phyloP scores from a whole-genome alignment of 768 basidiomycete species.

The Sporobolomyces roseus region DNA sequence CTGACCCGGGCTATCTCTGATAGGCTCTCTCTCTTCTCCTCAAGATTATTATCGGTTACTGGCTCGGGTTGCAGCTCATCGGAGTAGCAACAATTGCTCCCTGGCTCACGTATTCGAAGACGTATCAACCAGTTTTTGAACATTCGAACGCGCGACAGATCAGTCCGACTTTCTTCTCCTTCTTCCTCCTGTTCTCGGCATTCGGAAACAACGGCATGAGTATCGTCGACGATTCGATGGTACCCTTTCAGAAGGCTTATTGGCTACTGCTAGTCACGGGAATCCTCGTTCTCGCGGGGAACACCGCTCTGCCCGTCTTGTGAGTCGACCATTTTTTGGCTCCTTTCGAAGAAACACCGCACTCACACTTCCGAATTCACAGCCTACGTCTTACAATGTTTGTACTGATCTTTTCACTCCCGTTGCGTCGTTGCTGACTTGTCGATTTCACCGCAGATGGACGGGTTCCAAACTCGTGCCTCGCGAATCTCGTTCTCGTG shows the following conservation, averaged over 20 bases:
- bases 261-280: constrained; percentile 59
- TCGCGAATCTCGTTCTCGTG: constrained; percentile 59
- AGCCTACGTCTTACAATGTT: constrained; percentile 81
- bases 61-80: constrained; percentile 65
- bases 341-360: background rate
- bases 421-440: constrained; percentile 2
- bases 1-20: background rate
- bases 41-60: constrained; percentile 55
- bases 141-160: constrained; percentile 48
- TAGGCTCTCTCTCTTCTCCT: constrained; percentile 43
- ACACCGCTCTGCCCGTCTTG: constrained; percentile 68
- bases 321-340: no score
- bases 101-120: constrained; percentile 61
- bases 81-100: constrained; percentile 72
- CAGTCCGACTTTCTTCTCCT: constrained; percentile 48
- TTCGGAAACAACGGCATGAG: constrained; percentile 71
- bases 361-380: background rate
- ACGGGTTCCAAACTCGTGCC: constrained; percentile 61
- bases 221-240: constrained; percentile 70
- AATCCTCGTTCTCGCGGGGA: constrained; percentile 79
- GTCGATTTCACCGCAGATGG: constrained; percentile 59
- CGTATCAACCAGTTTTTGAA: constrained; percentile 12
- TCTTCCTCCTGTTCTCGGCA: constrained; percentile 37
- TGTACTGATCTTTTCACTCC: constrained; percentile 45
- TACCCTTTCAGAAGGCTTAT: constrained; percentile 67